A percentile compares a stretch with the other conserved stretches of the same genome.
Conservation (phyloP, 495 filamentous ascomycete species). For the Podospora didyma region DNA sequence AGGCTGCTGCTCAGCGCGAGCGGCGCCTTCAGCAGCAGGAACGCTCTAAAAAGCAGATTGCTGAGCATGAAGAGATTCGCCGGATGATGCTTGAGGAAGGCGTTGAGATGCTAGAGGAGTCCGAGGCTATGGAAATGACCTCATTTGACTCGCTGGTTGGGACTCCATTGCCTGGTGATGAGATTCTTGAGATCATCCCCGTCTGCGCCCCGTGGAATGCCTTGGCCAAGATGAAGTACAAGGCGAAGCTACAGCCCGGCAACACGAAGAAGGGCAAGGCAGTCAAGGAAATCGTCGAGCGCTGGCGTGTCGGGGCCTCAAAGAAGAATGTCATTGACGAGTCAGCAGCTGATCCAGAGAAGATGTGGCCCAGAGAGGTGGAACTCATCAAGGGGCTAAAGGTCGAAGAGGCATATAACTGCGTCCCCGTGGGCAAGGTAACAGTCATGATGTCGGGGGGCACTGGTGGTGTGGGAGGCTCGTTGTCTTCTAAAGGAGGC, state of each 20-base stretch:
- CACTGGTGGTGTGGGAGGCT: slow-evolving; percentile 42
- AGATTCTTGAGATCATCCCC: slow-evolving; percentile 84
- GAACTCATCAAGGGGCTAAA: slow-evolving; percentile 78
- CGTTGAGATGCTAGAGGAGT: slow-evolving; percentile 40
- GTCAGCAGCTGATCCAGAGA: slow-evolving; percentile 58
- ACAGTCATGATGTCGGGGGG: slow-evolving; percentile 67
- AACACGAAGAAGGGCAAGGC: slow-evolving; percentile 91
- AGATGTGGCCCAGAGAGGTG: slow-evolving; percentile 74
- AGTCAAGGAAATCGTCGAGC: slow-evolving; percentile 76
- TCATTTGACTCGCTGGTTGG: slow-evolving; percentile 74
- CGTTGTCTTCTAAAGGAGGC: slow-evolving; percentile 37
- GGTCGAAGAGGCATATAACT: slow-evolving; percentile 75
- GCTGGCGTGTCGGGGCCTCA: slow-evolving; percentile 63
- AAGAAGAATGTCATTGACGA: slow-evolving; percentile 58
- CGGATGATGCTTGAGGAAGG: slow-evolving; percentile 50
- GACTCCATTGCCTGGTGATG: slow-evolving; percentile 72
- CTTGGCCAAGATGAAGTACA: slow-evolving; percentile 75
- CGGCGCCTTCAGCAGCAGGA: slow-evolving; percentile 77
- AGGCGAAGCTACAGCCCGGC: slow-evolving; percentile 89
- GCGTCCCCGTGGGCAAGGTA: slow-evolving; percentile 80
- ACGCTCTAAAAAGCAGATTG: slow-evolving; percentile 57
- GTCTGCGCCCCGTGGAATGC: slow-evolving; percentile 89
- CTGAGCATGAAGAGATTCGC: slow-evolving; percentile 62
- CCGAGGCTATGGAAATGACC: slow-evolving; percentile 56
- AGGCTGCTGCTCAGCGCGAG: slow-evolving; percentile 60